Evolutionary conservation across 345 rosid genomes (phyloP).

Genomic region (Brassica cretica): DNA sequence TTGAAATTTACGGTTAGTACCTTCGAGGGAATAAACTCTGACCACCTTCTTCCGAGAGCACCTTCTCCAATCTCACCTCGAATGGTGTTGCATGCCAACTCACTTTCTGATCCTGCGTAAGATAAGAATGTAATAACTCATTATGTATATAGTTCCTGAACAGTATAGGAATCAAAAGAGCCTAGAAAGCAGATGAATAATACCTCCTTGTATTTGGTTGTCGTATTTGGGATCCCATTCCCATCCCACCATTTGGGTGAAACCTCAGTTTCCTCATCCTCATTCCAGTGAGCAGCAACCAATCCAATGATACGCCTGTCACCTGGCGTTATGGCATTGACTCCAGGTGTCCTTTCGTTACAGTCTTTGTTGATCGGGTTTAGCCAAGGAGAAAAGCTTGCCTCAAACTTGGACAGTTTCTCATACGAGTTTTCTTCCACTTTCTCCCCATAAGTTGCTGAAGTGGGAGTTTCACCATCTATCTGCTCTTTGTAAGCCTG

Average conservation of each 20-base stretch:
- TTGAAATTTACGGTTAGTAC: no score
- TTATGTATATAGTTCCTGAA: background rate
- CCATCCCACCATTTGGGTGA: slow-evolving; percentile 95
- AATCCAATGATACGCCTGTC: slow-evolving; percentile 89
- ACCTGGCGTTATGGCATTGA: slow-evolving; percentile 52
- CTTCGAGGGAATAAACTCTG: slow-evolving; percentile 14
- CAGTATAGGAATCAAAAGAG: background rate
- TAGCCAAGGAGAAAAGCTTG: slow-evolving; percentile 54
- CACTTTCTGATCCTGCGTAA: slow-evolving; percentile 86
- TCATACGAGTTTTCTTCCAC: slow-evolving; percentile 21
- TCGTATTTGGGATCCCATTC: slow-evolving; percentile 97
- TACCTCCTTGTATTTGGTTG: slow-evolving; percentile 97
- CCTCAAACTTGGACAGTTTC: slow-evolving; percentile 41
- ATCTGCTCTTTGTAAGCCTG: slow-evolving; percentile 41
- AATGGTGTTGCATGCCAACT: slow-evolving; percentile 99
- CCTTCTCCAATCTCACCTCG: slow-evolving; percentile 96
- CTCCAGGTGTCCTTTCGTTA: slow-evolving; percentile 29
- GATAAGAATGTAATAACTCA: slow-evolving; percentile 9
- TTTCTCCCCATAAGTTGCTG: slow-evolving; percentile 24
- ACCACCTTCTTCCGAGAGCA: slow-evolving; percentile 55
- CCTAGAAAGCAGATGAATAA: background rate
- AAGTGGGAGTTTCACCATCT: slow-evolving; percentile 39
- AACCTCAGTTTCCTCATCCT: slow-evolving; percentile 49
- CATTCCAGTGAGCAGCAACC: slow-evolving; percentile 90
- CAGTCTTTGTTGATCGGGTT: slow-evolving; percentile 20